phyloP scores from a whole-genome alignment of 108 stramenopile genomes.

The Nitzschia sp. region DNA sequence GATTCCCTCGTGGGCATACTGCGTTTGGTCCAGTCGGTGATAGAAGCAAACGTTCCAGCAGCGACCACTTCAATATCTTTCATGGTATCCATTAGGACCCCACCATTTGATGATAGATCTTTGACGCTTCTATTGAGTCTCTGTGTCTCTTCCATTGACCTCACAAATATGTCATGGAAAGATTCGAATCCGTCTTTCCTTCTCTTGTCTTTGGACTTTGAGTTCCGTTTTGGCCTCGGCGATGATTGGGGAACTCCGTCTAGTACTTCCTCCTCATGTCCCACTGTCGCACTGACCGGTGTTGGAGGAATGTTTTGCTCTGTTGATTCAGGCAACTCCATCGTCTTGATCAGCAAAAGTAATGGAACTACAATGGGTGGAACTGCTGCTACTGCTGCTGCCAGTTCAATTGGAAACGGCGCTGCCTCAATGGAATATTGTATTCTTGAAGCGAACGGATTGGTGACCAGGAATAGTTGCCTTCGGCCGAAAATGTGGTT shows the following conservation, averaged over 20 bases:
- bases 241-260: no score
- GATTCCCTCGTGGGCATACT: background rate
- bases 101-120: background rate
- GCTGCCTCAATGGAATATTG: background rate
- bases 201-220: constrained; percentile 2
- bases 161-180: constrained; percentile 14
- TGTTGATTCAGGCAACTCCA: background rate
- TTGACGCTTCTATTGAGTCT: background rate
- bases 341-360: background rate
- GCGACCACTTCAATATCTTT: constrained; percentile 13
- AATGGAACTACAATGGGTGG: background rate
- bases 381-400: background rate
- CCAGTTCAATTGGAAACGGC: background rate
- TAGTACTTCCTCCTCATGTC: no score
- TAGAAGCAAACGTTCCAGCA: constrained; percentile 13
- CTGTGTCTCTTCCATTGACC: constrained; percentile 14
- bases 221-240: background rate
- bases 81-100: constrained; percentile 13
- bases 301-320: background rate
- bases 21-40: constrained; percentile 11
- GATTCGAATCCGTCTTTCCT: constrained; percentile 11
- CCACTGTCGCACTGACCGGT: background rate
- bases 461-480: background rate
- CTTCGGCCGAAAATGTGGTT: background rate
- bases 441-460: background rate